Conservation (phyloP, 2,329 filamentous ascomycete genomes). For the Epichloe scottii region DNA sequence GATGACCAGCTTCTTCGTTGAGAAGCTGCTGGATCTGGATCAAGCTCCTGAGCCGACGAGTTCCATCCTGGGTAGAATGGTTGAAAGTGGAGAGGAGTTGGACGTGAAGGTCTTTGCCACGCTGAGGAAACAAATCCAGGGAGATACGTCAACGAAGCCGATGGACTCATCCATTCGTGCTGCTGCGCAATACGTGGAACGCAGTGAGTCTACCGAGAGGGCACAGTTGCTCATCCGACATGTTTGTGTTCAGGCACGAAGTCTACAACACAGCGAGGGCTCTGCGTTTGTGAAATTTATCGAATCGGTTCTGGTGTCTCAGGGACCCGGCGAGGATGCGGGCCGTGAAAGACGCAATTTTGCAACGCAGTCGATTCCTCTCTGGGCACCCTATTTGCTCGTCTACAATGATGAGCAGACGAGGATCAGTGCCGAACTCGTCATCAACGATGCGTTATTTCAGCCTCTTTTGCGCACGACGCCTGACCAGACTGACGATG, state of each 20-base stretch:
- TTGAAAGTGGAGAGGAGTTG: conserved; percentile 38
- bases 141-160: conserved; percentile 26
- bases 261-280: conserved; percentile 35
- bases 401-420: conserved; percentile 32
- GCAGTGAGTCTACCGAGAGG: conserved; percentile 21
- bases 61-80: conserved; percentile 43
- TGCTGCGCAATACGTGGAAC: conserved; percentile 39
- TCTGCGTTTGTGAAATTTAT: conserved; percentile 35
- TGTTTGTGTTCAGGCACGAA: conserved; percentile 29
- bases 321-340: conserved; percentile 16
- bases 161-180: conserved; percentile 46
- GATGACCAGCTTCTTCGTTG: conserved; percentile 40
- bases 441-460: conserved; percentile 34
- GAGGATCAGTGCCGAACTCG: conserved; percentile 27
- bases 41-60: conserved; percentile 40
- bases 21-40: conserved; percentile 52
- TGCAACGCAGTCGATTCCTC: conserved; percentile 18
- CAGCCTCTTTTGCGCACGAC: conserved; percentile 10
- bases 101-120: conserved; percentile 40
- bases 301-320: conserved; percentile 16
- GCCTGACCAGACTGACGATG: neutral
- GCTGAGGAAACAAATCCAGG: conserved; percentile 40
- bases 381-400: conserved; percentile 41
- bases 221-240: conserved; percentile 30
- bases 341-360: conserved; percentile 10